Conservation (phyloP, 345 rosid genomes). For the Rhodamnia rubescens region DNA sequence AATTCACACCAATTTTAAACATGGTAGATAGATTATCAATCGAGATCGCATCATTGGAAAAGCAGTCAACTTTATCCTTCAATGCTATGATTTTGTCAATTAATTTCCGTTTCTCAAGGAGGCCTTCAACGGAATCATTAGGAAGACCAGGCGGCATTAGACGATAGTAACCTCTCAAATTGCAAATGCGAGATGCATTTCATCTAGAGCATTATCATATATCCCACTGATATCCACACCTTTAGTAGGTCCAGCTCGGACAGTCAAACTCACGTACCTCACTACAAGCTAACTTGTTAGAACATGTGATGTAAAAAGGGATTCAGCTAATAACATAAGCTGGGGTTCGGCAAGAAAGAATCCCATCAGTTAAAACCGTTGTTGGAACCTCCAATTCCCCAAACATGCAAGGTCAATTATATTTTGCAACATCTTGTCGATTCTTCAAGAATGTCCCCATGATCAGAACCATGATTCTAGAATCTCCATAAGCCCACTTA, state of each 20-base stretch:
- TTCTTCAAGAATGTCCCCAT: slow-evolving; percentile 56
- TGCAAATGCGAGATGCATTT: slow-evolving; percentile 36
- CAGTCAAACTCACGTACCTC: slow-evolving; percentile 92
- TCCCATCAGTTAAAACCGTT: slow-evolving; percentile 55
- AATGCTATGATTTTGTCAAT: slow-evolving; percentile 43
- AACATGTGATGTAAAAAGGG: slow-evolving; percentile 86
- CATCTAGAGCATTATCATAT: slow-evolving; percentile 20
- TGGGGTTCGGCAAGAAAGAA: slow-evolving; percentile 71
- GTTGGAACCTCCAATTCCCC: slow-evolving; percentile 96
- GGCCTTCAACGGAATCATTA: slow-evolving; percentile 25
- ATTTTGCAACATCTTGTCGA: slow-evolving; percentile 42
- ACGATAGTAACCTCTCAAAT: slow-evolving; percentile 47
- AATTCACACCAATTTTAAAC: no score
- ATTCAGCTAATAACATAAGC: slow-evolving; percentile 53
- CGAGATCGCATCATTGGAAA: no score
- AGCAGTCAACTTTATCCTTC: slow-evolving; percentile 83
- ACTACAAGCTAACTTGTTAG: slow-evolving; percentile 87
- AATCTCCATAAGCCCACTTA: slow-evolving; percentile 50
- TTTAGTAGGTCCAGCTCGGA: slow-evolving; percentile 33
- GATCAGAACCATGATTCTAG: slow-evolving; percentile 67
- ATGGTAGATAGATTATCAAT: no score
- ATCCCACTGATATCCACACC: slow-evolving; percentile 27
- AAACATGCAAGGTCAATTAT: slow-evolving; percentile 92
- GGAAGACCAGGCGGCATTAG: slow-evolving; percentile 14
- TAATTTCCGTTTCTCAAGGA: slow-evolving; percentile 32